Base-by-base conservation (phyloP, 2,329 filamentous ascomycete species). In the Leptodontidium sp. region DNA sequence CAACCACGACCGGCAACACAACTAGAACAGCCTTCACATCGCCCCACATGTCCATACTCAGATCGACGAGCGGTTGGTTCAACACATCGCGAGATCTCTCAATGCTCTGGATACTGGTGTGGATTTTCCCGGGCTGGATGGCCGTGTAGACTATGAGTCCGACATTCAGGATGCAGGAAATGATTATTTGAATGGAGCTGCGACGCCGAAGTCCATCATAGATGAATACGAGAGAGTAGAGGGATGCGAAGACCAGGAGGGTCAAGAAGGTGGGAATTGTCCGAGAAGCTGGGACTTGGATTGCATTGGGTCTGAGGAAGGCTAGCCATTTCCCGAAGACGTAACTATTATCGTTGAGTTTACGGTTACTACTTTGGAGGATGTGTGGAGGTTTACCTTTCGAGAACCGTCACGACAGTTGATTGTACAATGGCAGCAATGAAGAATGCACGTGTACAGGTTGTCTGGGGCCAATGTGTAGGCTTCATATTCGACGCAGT, bases 1-100 rank as follows among this genome's bases (percentile, higher is more conserved):
- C 61, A 12, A 63, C 47, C 2, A 63, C 12, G 40, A 29, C 47
- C 7, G 45, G 61, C 14, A 63, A 17, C 17, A 52, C 29, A 17
- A 63, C 50, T 26, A 63, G 26, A 7, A 63, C 26, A 32, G 21
- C n/a, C 15, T 52, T 50, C 15, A 52, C 61, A 40, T 63, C 45
- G 35, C 38, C 61, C 61, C 61, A 63, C 61, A 63, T 52, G 15
- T 63, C 45, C 61, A 63, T 52, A 47, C 47, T 26, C 15, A 63
- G 35, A 52, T 52, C 24, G 1, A 63, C 61, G 29, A 52, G 61
- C 26, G 61, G 47, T 21, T 63, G 24, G 2, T 14, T n/a, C 15
- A 35, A 32, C 17, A 12, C 47, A 52, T 63, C 61, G 4, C 61
- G 45, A 7, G 47, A 1, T 14, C 17, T 11, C 26, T 8, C 17